Evolutionary conservation across 23 red algal genomes (phyloP).

Genomic region (Gracilaria vermiculophylla): DNA sequence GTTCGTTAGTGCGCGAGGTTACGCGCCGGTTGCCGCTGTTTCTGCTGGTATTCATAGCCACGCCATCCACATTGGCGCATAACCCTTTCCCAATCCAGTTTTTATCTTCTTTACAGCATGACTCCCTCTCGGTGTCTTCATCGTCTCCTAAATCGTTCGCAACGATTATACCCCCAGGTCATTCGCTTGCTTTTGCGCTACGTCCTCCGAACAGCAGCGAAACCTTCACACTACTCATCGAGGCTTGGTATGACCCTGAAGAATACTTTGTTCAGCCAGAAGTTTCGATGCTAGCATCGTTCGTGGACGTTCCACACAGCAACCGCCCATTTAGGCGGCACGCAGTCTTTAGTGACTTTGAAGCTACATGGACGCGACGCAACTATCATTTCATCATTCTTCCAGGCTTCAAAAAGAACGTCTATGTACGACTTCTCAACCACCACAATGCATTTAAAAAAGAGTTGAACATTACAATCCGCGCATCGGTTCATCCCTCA

Average conservation of each 20-base stretch:
- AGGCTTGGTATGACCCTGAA: slow-evolving; percentile 19
- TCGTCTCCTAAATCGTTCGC: not conserved
- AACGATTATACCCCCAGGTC: not conserved
- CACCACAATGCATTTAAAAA: not conserved
- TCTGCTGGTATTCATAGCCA: slow-evolving; percentile 2
- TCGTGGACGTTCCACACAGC: not conserved
- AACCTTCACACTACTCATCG: not conserved
- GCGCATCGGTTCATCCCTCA: not conserved
- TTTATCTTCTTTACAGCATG: not conserved
- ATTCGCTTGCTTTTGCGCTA: slow-evolving; percentile 1
- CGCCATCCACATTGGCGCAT: slow-evolving; percentile 4
- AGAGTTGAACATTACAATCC: slow-evolving; percentile 24
- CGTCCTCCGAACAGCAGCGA: not conserved
- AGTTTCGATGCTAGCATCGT: not conserved
- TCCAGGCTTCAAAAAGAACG: not conserved
- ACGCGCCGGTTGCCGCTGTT: slow-evolving; percentile 20
- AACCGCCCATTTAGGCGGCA: slow-evolving; percentile 5
- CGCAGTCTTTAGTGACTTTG: slow-evolving; percentile 5
- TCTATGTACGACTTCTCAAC: slow-evolving; percentile 23
- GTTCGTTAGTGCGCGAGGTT: slow-evolving; percentile 13
- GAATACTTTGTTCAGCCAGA: slow-evolving; percentile 16
- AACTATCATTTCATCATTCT: slow-evolving; percentile 16
- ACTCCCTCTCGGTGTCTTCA: not conserved
- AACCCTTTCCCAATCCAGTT: not conserved
- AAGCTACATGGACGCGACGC: slow-evolving; percentile 1